Percentiles rank a stretch among this genome's conserved stretches.
phyloP scores from a whole-genome alignment of 768 basidiomycete genomes.

The Boletus edulis region DNA sequence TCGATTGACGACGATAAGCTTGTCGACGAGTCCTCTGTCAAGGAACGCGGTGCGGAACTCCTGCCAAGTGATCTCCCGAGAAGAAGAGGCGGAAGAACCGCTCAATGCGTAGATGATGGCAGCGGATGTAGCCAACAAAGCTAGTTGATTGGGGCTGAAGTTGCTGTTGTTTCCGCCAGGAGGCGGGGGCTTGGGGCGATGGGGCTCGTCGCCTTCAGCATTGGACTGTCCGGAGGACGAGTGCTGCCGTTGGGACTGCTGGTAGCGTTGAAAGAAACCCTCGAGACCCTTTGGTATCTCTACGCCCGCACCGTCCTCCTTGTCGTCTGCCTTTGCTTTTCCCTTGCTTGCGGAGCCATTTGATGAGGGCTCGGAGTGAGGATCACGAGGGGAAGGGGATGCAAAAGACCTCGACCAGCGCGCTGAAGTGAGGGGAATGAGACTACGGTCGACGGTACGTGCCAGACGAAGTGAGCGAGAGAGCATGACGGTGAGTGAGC shows the following conservation, averaged over 20 bases:
- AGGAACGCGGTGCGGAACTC: conserved; percentile 98
- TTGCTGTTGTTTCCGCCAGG: conserved; percentile 42
- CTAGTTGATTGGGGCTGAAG: conserved; percentile 56
- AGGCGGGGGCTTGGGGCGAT: conserved; percentile 51
- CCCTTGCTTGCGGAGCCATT: conserved; percentile 26
- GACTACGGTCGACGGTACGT: conserved; percentile 41
- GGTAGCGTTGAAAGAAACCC: conserved; percentile 75
- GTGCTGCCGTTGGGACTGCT: conserved; percentile 36
- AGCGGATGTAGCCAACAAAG: conserved; percentile 54
- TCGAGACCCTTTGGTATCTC: conserved; percentile 67
- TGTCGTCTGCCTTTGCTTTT: conserved; percentile 34
- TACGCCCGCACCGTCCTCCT: conserved; percentile 25
- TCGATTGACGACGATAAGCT: conserved; percentile 88
- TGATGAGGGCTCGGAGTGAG: conserved; percentile 27
- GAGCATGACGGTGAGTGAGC: conserved; percentile 43
- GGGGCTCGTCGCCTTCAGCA: conserved; percentile 28
- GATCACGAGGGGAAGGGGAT: conserved; percentile 40
- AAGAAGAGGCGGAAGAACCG: conserved; percentile 42
- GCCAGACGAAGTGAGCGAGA: conserved; percentile 59
- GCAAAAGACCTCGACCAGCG: conserved; percentile 44
- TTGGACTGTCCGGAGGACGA: conserved; percentile 28
- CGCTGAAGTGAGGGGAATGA: conserved; percentile 33
- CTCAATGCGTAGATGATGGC: conserved; percentile 67
- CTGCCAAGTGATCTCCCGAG: conserved; percentile 98
- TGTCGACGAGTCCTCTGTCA: conserved; percentile 94